Conservation (phyloP, 495 filamentous ascomycete genomes). For the Penicillium roqueforti region DNA sequence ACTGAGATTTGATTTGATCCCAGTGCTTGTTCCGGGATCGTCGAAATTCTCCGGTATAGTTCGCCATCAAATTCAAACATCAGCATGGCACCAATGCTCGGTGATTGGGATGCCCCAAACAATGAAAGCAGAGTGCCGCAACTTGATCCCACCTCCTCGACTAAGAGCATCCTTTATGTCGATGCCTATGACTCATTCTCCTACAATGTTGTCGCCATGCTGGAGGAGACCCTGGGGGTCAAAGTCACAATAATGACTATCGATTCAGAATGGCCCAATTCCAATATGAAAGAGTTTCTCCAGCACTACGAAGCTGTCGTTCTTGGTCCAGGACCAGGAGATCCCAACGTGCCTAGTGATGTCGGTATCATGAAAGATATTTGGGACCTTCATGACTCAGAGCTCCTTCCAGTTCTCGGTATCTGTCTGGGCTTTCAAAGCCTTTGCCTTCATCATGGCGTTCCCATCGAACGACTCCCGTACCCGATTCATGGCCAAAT, state of each 20-base stretch:
- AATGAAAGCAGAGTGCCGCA: not conserved
- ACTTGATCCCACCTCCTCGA: not conserved
- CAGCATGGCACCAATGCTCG: conserved; percentile 37
- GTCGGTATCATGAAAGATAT: conserved; percentile 75
- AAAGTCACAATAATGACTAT: conserved; percentile 69
- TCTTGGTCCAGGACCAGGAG: conserved; percentile 75
- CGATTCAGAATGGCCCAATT: conserved; percentile 50
- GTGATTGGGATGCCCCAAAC: conserved; percentile 22
- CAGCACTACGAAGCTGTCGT: conserved; percentile 68
- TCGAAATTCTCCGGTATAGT: not conserved
- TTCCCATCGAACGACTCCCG: conserved; percentile 55
- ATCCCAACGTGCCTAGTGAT: conserved; percentile 55
- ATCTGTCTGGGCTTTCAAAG: conserved; percentile 94
- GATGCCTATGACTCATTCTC: conserved; percentile 97
- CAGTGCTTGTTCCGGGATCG: not conserved
- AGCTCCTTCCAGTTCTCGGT: conserved; percentile 71
- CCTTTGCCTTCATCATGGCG: conserved; percentile 64
- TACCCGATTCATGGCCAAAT: conserved; percentile 81
- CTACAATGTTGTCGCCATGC: conserved; percentile 81
- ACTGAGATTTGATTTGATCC: not conserved
- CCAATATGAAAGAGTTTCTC: conserved; percentile 48
- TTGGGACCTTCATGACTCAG: conserved; percentile 59
- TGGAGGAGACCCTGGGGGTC: conserved; percentile 59
- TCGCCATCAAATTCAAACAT: not conserved
- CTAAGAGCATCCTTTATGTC: conserved; percentile 68